Evolutionary conservation across 1,139 yeast genomes (phyloP).

Genomic region (Nakaseomyces bracarensis): DNA sequence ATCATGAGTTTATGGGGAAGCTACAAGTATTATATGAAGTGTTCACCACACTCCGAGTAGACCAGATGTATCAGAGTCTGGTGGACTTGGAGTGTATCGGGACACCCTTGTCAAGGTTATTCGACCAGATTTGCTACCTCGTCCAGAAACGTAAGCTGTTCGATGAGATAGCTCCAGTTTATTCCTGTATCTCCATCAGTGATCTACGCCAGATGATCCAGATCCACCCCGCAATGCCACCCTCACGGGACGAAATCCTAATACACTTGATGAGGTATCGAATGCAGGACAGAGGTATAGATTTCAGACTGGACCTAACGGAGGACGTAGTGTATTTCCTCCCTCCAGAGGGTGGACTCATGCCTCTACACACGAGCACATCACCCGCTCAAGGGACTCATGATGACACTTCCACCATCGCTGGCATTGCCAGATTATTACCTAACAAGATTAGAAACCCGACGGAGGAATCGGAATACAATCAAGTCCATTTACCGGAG

Average conservation of each 20-base stretch:
- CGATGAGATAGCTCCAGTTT: slow-evolving; percentile 24
- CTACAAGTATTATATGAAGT: slow-evolving; percentile 15
- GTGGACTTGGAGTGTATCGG: slow-evolving; percentile 14
- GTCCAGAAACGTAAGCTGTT: slow-evolving; percentile 23
- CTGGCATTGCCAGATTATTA: no score
- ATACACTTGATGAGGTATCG: slow-evolving; percentile 26
- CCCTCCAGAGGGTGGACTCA: no score
- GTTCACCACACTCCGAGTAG: slow-evolving; percentile 12
- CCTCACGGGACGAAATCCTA: slow-evolving; percentile 23
- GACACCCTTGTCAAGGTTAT: slow-evolving; percentile 12
- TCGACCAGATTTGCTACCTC: slow-evolving; percentile 13
- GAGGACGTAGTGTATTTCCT: slow-evolving; percentile 19
- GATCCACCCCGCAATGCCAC: slow-evolving; percentile 9
- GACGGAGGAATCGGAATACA: no score
- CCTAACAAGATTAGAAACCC: neutral
- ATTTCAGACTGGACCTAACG: slow-evolving; percentile 22
- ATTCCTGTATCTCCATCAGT: slow-evolving; percentile 24
- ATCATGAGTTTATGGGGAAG: slow-evolving; percentile 12
- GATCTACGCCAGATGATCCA: slow-evolving; percentile 20
- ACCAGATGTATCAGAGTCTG: neutral
- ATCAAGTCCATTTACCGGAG: neutral
- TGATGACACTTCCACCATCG: no score
- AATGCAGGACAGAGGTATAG: slow-evolving; percentile 16
- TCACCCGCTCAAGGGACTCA: no score
- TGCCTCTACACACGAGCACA: no score